Evolutionary conservation across 306 rosid species (phyloP), one percentile per base, ranked within the genome.

Genomic region (Cicer chorassanicum): DNA sequence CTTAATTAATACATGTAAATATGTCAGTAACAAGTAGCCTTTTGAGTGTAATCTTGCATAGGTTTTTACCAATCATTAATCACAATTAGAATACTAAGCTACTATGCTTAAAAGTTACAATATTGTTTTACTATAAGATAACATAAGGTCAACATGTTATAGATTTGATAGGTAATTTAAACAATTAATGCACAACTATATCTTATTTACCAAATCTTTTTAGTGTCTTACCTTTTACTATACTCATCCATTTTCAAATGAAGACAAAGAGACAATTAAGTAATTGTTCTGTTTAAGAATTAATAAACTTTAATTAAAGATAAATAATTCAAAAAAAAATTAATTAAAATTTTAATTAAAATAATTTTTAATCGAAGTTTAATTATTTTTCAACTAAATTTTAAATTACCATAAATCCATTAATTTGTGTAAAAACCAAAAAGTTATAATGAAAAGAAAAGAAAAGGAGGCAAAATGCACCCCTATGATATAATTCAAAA

Each of bases 91-190:
- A 42, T 43, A 65, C 29, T 50, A 63, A 70, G 9, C 29, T 38
- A 41, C 49, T 70, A 54, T 62, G 19, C 19, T 50, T 40, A 24
- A 12, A 78, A 40, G 50, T 44, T 18, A 34, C 1, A 11, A 56
- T 57, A n/a, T 38, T 80, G n/a, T 56, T 65, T 74, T 60, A 48
- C 64, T 72, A 73, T 56, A 65, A 19, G 65, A 39, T 72, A 57
- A 64, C 68, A 74, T 65, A 74, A 80, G 69, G 18, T 9, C 34
- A 56, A 19, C 65, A 4, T 72, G 49, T 34, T 72, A 55, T 53
- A 63, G 36, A 40, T 63, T 51, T 64, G 62, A 53, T 53, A 9
- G 68, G 73, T 7, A 21, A 21, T 21, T 21, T 68, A 44, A 56
- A 34, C 43, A 21, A 21, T 2, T 21, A 21, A 21, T 0, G 29